A percentile compares a stretch with the other conserved stretches of the same genome.
Conservation (phyloP, 768 basidiomycete species). For the Suillus cothurnatus region DNA sequence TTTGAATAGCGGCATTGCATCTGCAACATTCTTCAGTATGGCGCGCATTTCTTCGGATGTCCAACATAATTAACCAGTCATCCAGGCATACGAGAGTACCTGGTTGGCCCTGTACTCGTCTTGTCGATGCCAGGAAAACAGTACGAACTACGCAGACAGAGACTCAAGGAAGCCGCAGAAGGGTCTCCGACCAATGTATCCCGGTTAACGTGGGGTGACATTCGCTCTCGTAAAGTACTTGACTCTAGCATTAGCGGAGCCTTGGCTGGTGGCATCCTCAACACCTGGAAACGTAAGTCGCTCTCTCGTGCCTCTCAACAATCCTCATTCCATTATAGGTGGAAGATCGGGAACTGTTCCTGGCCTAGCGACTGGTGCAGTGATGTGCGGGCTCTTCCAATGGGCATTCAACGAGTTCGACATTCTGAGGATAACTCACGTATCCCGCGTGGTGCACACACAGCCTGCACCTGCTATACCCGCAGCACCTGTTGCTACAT, state of each 20-base stretch:
- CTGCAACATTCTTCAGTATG: slow-evolving; percentile 80
- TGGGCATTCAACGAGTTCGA: slow-evolving; percentile 69
- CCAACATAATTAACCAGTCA: slow-evolving; percentile 4
- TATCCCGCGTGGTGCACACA: slow-evolving; percentile 39
- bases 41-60: slow-evolving; percentile 10
- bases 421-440: slow-evolving; percentile 59
- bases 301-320: slow-evolving; percentile 6
- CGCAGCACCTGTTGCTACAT: neutral
- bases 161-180: slow-evolving; percentile 24
- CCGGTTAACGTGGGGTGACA: slow-evolving; percentile 47
- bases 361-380: slow-evolving; percentile 60
- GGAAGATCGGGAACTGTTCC: slow-evolving; percentile 58
- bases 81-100: slow-evolving; percentile 74
- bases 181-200: slow-evolving; percentile 18
- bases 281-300: slow-evolving; percentile 61
- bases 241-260: slow-evolving; percentile 79
- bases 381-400: slow-evolving; percentile 65
- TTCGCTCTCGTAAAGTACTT: slow-evolving; percentile 60
- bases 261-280: slow-evolving; percentile 60
- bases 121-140: slow-evolving; percentile 46
- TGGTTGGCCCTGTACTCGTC: slow-evolving; percentile 65
- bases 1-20: slow-evolving; percentile 71
- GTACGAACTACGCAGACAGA: slow-evolving; percentile 45
- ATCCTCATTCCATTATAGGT: slow-evolving; percentile 42
- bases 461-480: slow-evolving; percentile 6